Percentiles rank a stretch among this genome's conserved stretches.
Evolutionary conservation across 1,284 basidiomycete species (phyloP).

Genomic region (Lignosus rhinocerotis): DNA sequence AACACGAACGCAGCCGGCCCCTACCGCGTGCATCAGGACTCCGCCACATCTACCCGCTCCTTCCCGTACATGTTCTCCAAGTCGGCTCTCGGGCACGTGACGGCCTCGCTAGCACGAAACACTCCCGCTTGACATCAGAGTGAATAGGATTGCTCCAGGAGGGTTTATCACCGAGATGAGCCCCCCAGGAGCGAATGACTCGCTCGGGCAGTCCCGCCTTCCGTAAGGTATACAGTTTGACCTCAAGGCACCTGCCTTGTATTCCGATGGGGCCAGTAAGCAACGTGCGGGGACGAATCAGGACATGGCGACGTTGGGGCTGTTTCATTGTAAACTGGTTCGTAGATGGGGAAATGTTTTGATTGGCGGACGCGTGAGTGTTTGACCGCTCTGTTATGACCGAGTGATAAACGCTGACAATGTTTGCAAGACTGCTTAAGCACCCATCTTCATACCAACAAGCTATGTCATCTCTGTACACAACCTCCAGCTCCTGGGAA

Average conservation of each 20-base stretch:
- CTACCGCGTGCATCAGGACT: too few species aligned
- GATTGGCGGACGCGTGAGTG: conserved; percentile 52
- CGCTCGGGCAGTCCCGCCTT: conserved; percentile 35
- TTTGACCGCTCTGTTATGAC: neutral
- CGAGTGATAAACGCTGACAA: neutral
- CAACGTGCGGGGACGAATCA: conserved; percentile 39
- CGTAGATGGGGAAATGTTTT: conserved; percentile 51
- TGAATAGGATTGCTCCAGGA: conserved; percentile 53
- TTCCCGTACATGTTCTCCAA: conserved; percentile 54
- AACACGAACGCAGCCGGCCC: too few species aligned
- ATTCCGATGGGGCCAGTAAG: conserved; percentile 15
- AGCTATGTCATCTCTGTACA: too few species aligned
- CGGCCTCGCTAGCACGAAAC: conserved; percentile 49
- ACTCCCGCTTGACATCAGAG: conserved; percentile 49
- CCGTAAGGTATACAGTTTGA: conserved; percentile 23
- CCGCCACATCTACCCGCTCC: conserved; percentile 34
- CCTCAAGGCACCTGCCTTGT: conserved; percentile 41
- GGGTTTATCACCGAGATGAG: conserved; percentile 39
- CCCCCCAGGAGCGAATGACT: conserved; percentile 33
- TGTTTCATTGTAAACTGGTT: conserved; percentile 53
- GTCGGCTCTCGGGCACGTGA: conserved; percentile 50
- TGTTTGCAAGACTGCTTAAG: conserved; percentile 37
- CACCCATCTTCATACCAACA: conserved; percentile 25
- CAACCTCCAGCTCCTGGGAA: too few species aligned
- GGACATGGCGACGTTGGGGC: conserved; percentile 47